A percentile compares a stretch with the other conserved stretches of the same genome.
Conservation (phyloP, 2,329 filamentous ascomycete species). For the Claviceps fusiformis region DNA sequence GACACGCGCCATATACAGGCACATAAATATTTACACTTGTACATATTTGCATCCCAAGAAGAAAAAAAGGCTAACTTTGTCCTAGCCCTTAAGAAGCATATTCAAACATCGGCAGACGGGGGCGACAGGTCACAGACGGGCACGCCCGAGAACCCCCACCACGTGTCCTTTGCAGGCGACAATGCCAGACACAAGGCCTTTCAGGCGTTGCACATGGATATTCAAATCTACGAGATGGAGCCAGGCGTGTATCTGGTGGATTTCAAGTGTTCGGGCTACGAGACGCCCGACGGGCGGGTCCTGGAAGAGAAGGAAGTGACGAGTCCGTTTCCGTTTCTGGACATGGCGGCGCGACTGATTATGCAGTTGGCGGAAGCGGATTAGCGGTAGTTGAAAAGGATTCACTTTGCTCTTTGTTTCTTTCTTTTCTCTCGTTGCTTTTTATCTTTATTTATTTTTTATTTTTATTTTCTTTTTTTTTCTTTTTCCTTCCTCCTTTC, state of each 20-base stretch:
- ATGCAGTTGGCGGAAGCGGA: conserved; percentile 83
- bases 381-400: conserved; percentile 21
- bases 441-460: neutral
- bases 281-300: conserved; percentile 58
- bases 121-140: conserved; percentile 9
- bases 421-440: neutral
- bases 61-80: neutral
- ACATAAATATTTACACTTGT: neutral
- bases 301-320: conserved; percentile 90
- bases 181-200: conserved; percentile 41
- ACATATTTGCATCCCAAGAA: neutral
- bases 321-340: conserved; percentile 88
- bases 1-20: neutral
- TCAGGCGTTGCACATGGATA: conserved; percentile 88
- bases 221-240: conserved; percentile 92
- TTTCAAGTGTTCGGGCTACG: conserved; percentile 97
- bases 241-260: conserved; percentile 88
- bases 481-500: too few species aligned
- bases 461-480: neutral
- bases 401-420: too few species aligned
- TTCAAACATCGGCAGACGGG: conserved; percentile 1
- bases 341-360: conserved; percentile 83
- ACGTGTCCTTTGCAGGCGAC: conserved; percentile 20
- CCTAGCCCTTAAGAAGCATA: conserved; percentile 7
- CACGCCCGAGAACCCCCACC: conserved; percentile 24